Conservation (phyloP, 1,284 basidiomycete genomes). For the Baeospora myosura region DNA sequence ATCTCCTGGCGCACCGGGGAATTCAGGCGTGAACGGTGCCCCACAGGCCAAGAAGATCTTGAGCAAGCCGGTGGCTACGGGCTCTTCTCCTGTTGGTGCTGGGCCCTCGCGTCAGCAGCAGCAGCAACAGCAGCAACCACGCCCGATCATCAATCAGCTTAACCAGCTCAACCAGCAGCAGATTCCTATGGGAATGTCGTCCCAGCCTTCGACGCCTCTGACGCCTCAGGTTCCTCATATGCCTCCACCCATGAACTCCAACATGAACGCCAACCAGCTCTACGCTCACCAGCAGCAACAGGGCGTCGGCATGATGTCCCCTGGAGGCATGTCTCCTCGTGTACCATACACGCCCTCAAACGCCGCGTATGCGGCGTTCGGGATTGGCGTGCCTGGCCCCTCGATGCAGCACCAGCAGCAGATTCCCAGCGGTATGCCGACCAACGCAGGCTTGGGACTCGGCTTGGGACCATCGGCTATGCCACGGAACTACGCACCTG, state of each 20-base stretch:
- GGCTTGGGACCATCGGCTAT: conserved; percentile 5
- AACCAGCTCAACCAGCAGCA: neutral
- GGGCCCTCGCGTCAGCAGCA: neutral
- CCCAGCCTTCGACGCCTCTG: neutral
- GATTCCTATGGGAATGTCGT: neutral
- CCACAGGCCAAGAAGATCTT: conserved; percentile 45
- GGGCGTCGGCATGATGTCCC: neutral
- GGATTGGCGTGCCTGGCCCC: neutral
- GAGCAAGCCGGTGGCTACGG: conserved; percentile 30
- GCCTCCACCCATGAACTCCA: neutral
- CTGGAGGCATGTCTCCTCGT: neutral
- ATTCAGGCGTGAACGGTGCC: conserved; percentile 28
- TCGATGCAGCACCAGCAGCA: too few species aligned
- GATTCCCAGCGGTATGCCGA: too few species aligned
- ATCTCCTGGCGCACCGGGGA: conserved; percentile 31
- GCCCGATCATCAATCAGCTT: neutral
- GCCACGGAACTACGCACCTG: conserved; percentile 25
- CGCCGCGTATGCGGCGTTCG: neutral
- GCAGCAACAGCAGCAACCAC: neutral
- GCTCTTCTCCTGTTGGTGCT: conserved; percentile 9
- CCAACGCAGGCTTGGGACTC: neutral
- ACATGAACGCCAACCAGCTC: neutral
- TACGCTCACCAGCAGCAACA: neutral
- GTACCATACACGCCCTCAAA: neutral
- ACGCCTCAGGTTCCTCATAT: neutral